Base-by-base conservation (phyloP, 805 yeast genomes). In the Metschnikowia lunata region DNA sequence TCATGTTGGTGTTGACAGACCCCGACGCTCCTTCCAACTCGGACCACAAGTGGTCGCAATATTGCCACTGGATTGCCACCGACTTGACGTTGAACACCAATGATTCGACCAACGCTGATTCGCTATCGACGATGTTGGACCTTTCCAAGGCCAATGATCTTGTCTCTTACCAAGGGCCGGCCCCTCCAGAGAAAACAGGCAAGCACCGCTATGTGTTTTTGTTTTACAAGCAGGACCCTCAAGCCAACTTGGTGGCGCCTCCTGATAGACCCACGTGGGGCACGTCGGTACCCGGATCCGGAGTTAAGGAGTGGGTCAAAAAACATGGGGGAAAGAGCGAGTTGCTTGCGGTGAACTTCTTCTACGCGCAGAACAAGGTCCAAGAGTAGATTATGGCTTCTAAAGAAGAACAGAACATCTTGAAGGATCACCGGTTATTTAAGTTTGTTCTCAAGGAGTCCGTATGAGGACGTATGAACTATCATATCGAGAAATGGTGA, bases 11-110 rank as follows among this genome's bases (percentile, higher is more conserved):
- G 3, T 54, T 89, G 52, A 90, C 97, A 7, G 97, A 89, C 63
- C 97, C 97, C 1, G 97, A 89, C 69, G 97, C 97, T 7, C 97
- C 97, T 11, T 78, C 89, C 4, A 76, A 80, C 54, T 74, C 77
- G 3, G 96, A 89, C 62, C 80, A 83, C 58, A 87, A 82, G 60
- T 88, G 95, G 95, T 83, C 93, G 3, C 96, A 89, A 64, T 89
- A 72, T 61, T 80, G 85, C 42, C 97, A 89, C 67, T 87, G 79
- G 74, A 69, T 89, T 33, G 67, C 73, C 29, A 64, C 80, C 2
- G 82, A 83, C 52, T 72, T 83, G 55, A 58, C 67, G 34, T 64
- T 80, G 54, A 69, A 66, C 41, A 62, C 68, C 15, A 51, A 46
- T 36, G 58, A 71, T 34, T 36, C 40, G 23, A 46, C 45, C 23